Evolutionary conservation across 495 filamentous ascomycete genomes (phyloP).

Genomic region (Chaetomium fimeti): DNA sequence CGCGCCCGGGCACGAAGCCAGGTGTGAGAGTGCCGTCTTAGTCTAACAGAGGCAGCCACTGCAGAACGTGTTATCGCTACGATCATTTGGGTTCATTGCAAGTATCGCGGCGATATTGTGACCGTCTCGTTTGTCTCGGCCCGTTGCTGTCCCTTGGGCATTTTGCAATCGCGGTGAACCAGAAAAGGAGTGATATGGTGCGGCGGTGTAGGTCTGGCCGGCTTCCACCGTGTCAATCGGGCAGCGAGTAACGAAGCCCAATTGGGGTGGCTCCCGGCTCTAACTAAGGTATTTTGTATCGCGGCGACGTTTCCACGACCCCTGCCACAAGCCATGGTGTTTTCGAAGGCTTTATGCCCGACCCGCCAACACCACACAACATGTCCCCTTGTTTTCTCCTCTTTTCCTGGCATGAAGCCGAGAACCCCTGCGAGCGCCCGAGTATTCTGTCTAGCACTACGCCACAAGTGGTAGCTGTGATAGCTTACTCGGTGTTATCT

Average conservation of each 20-base stretch:
- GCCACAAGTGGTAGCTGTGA: not conserved
- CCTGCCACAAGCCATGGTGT: not conserved
- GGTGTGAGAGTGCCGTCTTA: not conserved
- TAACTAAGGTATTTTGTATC: not conserved
- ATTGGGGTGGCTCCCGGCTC: not conserved
- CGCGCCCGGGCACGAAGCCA: not conserved
- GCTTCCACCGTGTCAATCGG: not conserved
- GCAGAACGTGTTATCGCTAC: not conserved
- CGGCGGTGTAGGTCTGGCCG: not conserved
- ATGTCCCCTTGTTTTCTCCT: not conserved
- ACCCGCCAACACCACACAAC: not conserved
- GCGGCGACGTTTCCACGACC: not conserved
- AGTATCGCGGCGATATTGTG: not conserved
- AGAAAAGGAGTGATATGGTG: not conserved
- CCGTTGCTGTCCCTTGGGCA: not conserved
- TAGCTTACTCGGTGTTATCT: not conserved
- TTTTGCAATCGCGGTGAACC: not conserved
- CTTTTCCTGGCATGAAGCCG: not conserved
- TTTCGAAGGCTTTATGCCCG: not conserved
- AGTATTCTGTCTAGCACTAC: not conserved
- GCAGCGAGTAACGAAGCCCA: not conserved
- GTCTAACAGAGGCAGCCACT: not conserved
- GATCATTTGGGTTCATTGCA: not conserved
- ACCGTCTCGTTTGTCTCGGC: not conserved
- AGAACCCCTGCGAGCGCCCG: not conserved